A percentile compares a stretch with the other conserved stretches of the same genome.
phyloP scores from a whole-genome alignment of 345 rosid genomes.

The Rhizophora mangle region DNA sequence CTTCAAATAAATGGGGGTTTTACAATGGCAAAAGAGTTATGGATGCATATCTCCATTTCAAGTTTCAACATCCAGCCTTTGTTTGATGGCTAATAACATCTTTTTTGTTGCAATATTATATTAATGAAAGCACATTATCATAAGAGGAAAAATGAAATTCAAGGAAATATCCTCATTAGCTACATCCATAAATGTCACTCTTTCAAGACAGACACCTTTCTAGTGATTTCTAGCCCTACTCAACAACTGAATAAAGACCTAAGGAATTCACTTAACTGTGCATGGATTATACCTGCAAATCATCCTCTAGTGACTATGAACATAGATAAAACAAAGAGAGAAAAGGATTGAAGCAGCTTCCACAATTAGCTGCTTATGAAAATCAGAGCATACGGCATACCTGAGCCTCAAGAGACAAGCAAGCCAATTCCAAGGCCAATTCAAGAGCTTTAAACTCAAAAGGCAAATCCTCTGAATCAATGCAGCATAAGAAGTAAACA shows the following conservation, averaged over 20 bases:
- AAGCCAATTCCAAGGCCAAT: slow-evolving; percentile 83
- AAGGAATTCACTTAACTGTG: background rate
- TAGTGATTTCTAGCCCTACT: background rate
- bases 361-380: slow-evolving; percentile 3
- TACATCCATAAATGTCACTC: too few species aligned
- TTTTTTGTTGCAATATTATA: too few species aligned
- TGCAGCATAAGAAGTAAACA: slow-evolving; percentile 25
- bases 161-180: too few species aligned
- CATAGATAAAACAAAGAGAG: background rate
- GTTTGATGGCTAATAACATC: too few species aligned
- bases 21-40: too few species aligned
- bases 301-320: slow-evolving; percentile 6
- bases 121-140: too few species aligned
- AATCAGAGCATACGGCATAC: slow-evolving; percentile 34
- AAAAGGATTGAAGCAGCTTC: background rate
- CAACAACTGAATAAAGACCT: slow-evolving; percentile 2
- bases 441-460: slow-evolving; percentile 94
- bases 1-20: too few species aligned
- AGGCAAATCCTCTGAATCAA: slow-evolving; percentile 86
- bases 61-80: too few species aligned
- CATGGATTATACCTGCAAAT: background rate
- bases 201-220: too few species aligned
- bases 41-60: too few species aligned
- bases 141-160: too few species aligned
- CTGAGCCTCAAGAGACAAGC: slow-evolving; percentile 88